phyloP scores from a whole-genome alignment of 441 rosid species.

The Eugenia klotzschiana region DNA sequence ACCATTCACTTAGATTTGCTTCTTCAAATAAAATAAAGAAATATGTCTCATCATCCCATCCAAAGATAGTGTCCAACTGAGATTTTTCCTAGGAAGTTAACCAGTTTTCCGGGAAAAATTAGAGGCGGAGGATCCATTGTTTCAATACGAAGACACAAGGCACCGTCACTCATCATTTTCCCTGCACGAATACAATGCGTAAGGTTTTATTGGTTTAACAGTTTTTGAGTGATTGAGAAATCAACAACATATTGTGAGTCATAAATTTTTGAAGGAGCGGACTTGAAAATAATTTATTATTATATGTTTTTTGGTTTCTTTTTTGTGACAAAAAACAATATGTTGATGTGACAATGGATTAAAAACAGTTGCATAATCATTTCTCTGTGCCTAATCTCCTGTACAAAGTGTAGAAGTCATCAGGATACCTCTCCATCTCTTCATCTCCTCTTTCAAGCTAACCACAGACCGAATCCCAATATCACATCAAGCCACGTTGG shows the following conservation, averaged over 20 bases:
- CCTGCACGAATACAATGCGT: not conserved
- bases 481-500: not conserved
- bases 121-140: not conserved
- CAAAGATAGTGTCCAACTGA: not conserved
- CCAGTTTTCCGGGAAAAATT: not conserved
- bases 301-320: too few species aligned
- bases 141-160: not conserved
- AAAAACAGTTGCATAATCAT: too few species aligned
- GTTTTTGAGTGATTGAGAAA: too few species aligned
- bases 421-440: not conserved
- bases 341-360: too few species aligned
- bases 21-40: not conserved
- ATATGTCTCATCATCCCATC: not conserved
- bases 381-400: not conserved
- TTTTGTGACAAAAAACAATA: too few species aligned
- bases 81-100: not conserved
- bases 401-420: not conserved
- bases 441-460: not conserved
- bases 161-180: not conserved
- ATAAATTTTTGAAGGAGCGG: too few species aligned
- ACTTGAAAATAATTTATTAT: too few species aligned
- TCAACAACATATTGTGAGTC: too few species aligned
- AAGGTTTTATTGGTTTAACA: too few species aligned
- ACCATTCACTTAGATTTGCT: not conserved
- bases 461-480: not conserved